Percentiles rank a stretch among this genome's conserved stretches.
These are phyloP conservation scores for Pythium apleroticum DNA, from an alignment of 352 stramenopile genomes.

Conservation along the genomic window DNA sequence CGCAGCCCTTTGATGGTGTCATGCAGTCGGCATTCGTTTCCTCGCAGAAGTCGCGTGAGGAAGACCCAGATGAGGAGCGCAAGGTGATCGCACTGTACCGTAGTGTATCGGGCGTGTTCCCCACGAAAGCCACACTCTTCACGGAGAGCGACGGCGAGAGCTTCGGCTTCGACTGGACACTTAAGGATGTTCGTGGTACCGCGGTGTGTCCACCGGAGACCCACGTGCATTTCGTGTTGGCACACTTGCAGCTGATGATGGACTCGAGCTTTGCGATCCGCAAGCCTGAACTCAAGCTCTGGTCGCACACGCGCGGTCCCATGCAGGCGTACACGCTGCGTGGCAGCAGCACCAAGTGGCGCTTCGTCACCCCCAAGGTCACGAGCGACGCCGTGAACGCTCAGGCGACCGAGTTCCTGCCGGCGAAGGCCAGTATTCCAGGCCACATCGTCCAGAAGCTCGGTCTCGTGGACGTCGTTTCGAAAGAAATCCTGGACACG, in stretches of 20 bases:
- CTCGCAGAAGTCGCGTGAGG: slow-evolving; percentile 29
- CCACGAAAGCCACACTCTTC: slow-evolving; percentile 26
- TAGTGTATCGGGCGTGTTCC: slow-evolving; percentile 54
- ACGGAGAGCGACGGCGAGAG: slow-evolving; percentile 33
- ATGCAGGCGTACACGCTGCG: slow-evolving; percentile 59
- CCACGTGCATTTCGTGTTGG: slow-evolving; percentile 64
- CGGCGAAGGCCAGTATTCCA: slow-evolving; percentile 31
- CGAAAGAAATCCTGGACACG: slow-evolving; percentile 59
- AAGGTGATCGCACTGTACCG: slow-evolving; percentile 61
- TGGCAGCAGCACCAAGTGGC: slow-evolving; percentile 35
- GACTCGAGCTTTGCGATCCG: slow-evolving; percentile 38
- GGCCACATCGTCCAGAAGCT: slow-evolving; percentile 30
- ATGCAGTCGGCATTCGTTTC: slow-evolving; percentile 68
- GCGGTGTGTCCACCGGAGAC: background rate
- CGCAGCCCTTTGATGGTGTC: slow-evolving; percentile 53
- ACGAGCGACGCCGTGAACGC: slow-evolving; percentile 44
- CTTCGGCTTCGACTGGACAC: slow-evolving; percentile 65
- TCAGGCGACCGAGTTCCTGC: slow-evolving; percentile 51
- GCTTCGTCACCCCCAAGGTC: slow-evolving; percentile 41
- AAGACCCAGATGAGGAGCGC: slow-evolving; percentile 23
- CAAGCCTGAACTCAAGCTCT: slow-evolving; percentile 54
- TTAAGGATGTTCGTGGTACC: slow-evolving; percentile 17
- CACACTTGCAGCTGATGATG: slow-evolving; percentile 59
- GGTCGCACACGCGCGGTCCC: slow-evolving; percentile 69
- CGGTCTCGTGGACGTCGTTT: slow-evolving; percentile 34